Evolutionary conservation across 2,329 filamentous ascomycete genomes (phyloP).

Genomic region (Massarina eburnea): DNA sequence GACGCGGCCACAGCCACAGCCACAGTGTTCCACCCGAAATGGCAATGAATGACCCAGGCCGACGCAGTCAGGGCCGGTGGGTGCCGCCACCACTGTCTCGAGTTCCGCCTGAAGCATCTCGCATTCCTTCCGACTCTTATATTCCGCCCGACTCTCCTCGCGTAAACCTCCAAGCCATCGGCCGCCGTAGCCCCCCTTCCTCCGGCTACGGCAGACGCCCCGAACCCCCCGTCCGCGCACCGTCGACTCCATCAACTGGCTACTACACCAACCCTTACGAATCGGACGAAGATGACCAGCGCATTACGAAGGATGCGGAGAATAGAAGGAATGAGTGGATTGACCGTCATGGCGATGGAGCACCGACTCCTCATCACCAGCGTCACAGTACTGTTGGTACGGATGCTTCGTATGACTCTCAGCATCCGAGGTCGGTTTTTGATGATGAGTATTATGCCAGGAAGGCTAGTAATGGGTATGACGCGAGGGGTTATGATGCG

Average conservation of each 20-base stretch:
- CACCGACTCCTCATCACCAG: conserved; percentile 19
- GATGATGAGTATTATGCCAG: conserved; percentile 37
- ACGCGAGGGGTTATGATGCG: conserved; percentile 19
- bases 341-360: conserved; percentile 21
- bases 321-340: conserved; percentile 27
- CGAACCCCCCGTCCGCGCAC: conserved; percentile 36
- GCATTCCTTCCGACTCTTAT: conserved; percentile 18
- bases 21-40: conserved; percentile 29
- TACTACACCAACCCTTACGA: conserved; percentile 39
- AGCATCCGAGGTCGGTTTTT: conserved; percentile 31
- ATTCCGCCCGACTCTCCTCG: conserved; percentile 28
- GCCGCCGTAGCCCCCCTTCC: conserved; percentile 38
- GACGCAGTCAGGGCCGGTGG: conserved; percentile 34
- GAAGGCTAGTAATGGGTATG: conserved; percentile 28
- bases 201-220: conserved; percentile 37
- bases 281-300: conserved; percentile 32
- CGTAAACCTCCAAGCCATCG: conserved; percentile 18
- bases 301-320: conserved; percentile 35
- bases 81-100: conserved; percentile 20
- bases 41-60: conserved; percentile 23
- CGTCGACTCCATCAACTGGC: conserved; percentile 25
- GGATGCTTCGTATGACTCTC: conserved; percentile 30
- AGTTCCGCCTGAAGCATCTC: conserved; percentile 25
- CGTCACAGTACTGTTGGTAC: conserved; percentile 26
- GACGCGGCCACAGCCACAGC: conserved; percentile 21